Conservation (phyloP, 2,329 filamentous ascomycete species). For the Alternaria incomplexa region DNA sequence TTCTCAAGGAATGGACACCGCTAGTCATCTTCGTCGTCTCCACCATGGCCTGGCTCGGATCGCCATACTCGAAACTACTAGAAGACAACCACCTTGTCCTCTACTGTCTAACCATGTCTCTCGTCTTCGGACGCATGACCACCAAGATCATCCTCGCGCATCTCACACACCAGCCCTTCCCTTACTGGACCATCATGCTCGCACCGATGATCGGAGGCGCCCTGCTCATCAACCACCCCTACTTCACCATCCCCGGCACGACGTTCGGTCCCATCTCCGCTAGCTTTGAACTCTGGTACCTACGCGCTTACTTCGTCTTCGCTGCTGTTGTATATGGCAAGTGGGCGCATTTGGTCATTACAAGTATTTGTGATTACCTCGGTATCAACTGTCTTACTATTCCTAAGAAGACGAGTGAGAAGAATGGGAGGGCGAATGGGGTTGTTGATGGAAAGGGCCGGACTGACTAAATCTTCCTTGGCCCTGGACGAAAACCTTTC, state of each 20-base stretch:
- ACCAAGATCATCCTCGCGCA: slow-evolving; percentile 99
- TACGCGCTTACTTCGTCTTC: slow-evolving; percentile 84
- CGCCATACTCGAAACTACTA: slow-evolving; percentile 82
- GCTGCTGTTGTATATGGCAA: slow-evolving; percentile 85
- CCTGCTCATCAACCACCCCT: slow-evolving; percentile 80
- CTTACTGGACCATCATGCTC: slow-evolving; percentile 94
- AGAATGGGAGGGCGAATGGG: slow-evolving; percentile 35
- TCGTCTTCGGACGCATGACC: slow-evolving; percentile 97
- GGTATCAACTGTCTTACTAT: slow-evolving; percentile 97
- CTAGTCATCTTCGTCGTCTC: slow-evolving; percentile 80
- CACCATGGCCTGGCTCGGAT: slow-evolving; percentile 85
- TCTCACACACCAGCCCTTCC: slow-evolving; percentile 90
- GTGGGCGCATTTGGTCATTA: slow-evolving; percentile 91
- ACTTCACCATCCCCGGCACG: slow-evolving; percentile 55
- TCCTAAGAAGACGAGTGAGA: slow-evolving; percentile 41
- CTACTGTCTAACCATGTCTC: slow-evolving; percentile 92
- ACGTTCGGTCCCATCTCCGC: slow-evolving; percentile 68
- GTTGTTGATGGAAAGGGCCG: slow-evolving; percentile 43
- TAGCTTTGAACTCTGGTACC: slow-evolving; percentile 75
- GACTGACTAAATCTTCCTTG: slow-evolving; percentile 28
- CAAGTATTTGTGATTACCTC: slow-evolving; percentile 87
- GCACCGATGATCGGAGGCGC: slow-evolving; percentile 86
- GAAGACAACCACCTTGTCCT: slow-evolving; percentile 86
- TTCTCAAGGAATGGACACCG: slow-evolving; percentile 93
- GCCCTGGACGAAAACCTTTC: background rate